Percentiles rank a stretch among this genome's conserved stretches.
These are phyloP conservation scores for Eragrostis curvula DNA, from an alignment of 176 grass and related monocot species.

Conservation along the genomic window DNA sequence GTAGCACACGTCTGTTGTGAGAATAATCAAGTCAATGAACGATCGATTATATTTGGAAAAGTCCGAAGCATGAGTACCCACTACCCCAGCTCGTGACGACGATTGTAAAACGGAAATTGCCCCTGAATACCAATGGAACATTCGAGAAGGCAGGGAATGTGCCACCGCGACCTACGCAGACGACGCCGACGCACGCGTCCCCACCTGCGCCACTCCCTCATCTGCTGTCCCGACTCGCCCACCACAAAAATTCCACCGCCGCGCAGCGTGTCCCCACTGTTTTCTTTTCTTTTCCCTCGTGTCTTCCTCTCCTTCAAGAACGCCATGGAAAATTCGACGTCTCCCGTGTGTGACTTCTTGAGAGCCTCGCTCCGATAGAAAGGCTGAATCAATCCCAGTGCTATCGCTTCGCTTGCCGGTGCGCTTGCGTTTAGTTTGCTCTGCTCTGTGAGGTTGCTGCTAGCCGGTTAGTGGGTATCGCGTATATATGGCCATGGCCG, in stretches of 20 bases:
- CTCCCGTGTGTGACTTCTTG: background rate
- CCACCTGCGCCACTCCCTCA: background rate
- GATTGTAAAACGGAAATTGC: too few species aligned
- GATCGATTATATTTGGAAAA: too few species aligned
- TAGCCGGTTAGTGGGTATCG: too few species aligned
- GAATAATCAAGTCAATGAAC: too few species aligned
- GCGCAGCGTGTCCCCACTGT: background rate
- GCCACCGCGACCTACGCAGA: background rate
- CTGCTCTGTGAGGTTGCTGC: background rate
- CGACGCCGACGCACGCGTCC: conserved; percentile 10
- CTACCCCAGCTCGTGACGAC: too few species aligned
- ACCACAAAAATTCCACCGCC: conserved; percentile 27
- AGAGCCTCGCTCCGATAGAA: background rate
- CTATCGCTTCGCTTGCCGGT: background rate
- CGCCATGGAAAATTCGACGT: conserved; percentile 8
- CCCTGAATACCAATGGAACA: background rate
- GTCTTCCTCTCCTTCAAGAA: background rate
- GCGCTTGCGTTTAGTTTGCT: background rate
- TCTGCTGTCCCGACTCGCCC: background rate
- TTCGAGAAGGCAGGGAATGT: background rate
- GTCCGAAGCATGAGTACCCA: too few species aligned
- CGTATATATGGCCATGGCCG: conserved; percentile 41
- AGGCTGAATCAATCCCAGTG: background rate
- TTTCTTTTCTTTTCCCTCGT: background rate
- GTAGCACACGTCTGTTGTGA: too few species aligned